phyloP scores from a whole-genome alignment of 306 rosid genomes.

The Vicia sativa region DNA sequence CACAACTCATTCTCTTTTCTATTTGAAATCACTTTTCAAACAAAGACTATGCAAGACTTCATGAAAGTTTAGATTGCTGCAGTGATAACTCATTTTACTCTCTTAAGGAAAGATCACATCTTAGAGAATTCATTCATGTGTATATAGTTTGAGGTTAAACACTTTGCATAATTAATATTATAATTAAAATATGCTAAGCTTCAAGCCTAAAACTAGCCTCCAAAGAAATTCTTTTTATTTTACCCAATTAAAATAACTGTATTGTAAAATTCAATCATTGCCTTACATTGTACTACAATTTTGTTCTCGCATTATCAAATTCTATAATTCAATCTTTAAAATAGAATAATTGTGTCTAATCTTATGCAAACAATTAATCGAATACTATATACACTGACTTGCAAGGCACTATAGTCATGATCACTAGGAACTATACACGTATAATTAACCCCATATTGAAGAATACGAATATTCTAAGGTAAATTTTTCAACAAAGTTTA shows the following conservation, averaged over 20 bases:
- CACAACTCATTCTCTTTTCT: no score
- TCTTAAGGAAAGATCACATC: no score
- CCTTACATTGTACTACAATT: background rate
- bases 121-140: no score
- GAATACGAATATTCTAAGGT: conserved; percentile 21
- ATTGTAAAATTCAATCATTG: background rate
- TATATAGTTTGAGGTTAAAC: no score
- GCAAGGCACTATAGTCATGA: conserved; percentile 36
- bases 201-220: background rate
- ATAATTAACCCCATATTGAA: conserved; percentile 40
- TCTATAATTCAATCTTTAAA: background rate
- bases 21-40: no score
- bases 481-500: background rate
- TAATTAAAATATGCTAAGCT: background rate
- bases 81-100: no score
- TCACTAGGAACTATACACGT: conserved; percentile 12
- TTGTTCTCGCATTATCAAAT: background rate
- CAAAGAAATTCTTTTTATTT: background rate
- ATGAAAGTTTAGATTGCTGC: no score
- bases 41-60: no score
- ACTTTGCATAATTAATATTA: no score
- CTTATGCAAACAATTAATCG: background rate
- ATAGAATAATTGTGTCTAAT: background rate
- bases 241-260: background rate
- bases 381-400: conserved; percentile 31